These are phyloP conservation scores for Plasmodiophora brassicae DNA, from an alignment of 208 protist species.

Conservation along the genomic window DNA sequence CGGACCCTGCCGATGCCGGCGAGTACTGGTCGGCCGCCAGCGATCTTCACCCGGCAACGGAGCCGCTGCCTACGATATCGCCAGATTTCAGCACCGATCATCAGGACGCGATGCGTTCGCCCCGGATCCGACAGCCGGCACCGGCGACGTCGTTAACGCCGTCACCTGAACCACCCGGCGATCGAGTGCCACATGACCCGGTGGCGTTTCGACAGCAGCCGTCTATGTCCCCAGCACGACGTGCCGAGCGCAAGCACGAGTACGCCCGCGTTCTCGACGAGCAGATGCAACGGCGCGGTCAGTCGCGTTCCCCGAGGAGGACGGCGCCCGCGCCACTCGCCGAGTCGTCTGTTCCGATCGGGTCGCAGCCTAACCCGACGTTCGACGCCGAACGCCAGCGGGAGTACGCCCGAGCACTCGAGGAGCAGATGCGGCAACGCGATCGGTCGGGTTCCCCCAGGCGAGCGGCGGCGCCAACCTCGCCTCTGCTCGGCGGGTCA, in stretches of 20 bases:
- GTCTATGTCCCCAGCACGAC: neutral
- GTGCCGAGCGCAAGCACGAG: neutral
- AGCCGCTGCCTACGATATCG: no score
- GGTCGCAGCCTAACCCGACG: neutral
- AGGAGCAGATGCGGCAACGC: neutral
- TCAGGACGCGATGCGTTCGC: no score
- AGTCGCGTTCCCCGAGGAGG: neutral
- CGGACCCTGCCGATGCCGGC: no score
- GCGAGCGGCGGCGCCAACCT: neutral
- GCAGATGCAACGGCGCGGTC: neutral
- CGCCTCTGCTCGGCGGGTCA: neutral
- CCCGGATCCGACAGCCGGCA: no score
- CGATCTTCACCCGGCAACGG: no score
- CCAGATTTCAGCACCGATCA: no score
- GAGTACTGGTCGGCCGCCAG: no score
- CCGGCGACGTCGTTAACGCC: no score
- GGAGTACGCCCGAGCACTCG: neutral
- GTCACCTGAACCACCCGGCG: no score
- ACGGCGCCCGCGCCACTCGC: neutral
- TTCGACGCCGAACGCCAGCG: neutral
- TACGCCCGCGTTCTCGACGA: neutral
- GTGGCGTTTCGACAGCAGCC: no score
- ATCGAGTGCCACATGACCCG: no score
- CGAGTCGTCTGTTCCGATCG: neutral
- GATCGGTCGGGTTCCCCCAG: neutral